Evolutionary conservation across 2,329 filamentous ascomycete genomes (phyloP), one percentile per base, ranked within the genome.

Genomic region (Coniella vitis): DNA sequence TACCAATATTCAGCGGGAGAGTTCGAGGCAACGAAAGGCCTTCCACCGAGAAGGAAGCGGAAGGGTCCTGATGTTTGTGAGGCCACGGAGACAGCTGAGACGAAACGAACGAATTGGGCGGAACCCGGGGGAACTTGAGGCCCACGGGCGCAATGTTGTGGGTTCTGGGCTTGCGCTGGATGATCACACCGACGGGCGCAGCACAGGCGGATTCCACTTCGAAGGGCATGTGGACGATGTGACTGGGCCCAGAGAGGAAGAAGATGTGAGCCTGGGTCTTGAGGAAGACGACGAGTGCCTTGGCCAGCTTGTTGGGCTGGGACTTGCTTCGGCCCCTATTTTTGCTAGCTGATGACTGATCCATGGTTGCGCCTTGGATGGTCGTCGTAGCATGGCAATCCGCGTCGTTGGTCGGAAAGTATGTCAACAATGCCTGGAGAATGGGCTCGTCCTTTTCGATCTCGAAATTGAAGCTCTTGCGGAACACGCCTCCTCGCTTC

Each of bases 231-330:
- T 95, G 89, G 41, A 97, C 77, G 51, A 95, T 81, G 74, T 98
- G 87, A 61, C 81, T 93, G 31, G 88, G 84, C 17, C 91, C 91
- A 2, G 86, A 81, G 34, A 97, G 77, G 63, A 94, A 96, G 72
- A 90, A 94, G 56, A 98, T 81, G 63, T 97, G 91, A 19, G 88
- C 90, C 62, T 97, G 91, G 0, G 88, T 90, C 67, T 87, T 90
- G 56, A 98, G 79, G 57, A 97, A 86, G 43, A 98, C 86, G 7
- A 97, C 88, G 53, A 98, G 70, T 4, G 91, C 90, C 60, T 84
- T 77, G 37, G 78, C 76, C 20, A 79, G 64, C 56, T 13, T 55
- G 54, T 9, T 55, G 50, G 10, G 55, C 4, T 36, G 47, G 7
- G 53, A 7, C 13, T 37, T 49, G 4, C n/a, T 14, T 54, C 14